These are phyloP conservation scores for Pythium dissotocum DNA, from an alignment of 352 stramenopile genomes.

Conservation along the genomic window DNA sequence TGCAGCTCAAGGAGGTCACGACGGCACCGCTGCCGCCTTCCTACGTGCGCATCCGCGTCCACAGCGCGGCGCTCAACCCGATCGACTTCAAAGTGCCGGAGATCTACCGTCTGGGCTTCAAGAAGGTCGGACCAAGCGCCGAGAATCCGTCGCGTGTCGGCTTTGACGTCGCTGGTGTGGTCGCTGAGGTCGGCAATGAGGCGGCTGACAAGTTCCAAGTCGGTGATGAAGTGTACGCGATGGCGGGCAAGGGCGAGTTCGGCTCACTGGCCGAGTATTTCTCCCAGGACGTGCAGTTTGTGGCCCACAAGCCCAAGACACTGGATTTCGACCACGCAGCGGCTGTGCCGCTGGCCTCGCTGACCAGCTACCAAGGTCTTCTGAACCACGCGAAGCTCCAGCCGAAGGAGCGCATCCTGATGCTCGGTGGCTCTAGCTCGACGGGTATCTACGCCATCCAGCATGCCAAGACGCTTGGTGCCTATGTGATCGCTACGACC, in stretches of 20 bases:
- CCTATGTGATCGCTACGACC: constrained; percentile 31
- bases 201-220: constrained; percentile 28
- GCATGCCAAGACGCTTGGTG: constrained; percentile 30
- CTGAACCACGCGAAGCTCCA: constrained; percentile 24
- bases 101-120: constrained; percentile 5
- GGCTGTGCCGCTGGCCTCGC: constrained; percentile 25
- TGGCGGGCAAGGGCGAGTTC: constrained; percentile 9
- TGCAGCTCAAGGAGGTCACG: constrained; percentile 27
- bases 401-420: constrained; percentile 9
- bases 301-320: constrained; percentile 43
- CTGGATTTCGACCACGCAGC: constrained; percentile 43
- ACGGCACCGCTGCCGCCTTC: constrained; percentile 24
- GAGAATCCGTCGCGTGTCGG: constrained; percentile 34
- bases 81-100: constrained; percentile 29
- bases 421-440: constrained; percentile 11
- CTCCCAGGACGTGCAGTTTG: constrained; percentile 23
- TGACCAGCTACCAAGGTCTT: constrained; percentile 42
- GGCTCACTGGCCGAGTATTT: constrained; percentile 44
- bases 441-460: constrained; percentile 40
- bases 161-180: constrained; percentile 37
- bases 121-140: constrained; percentile 1
- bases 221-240: constrained; percentile 25
- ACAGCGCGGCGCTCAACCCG: constrained; percentile 37
- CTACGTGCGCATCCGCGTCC: constrained; percentile 37
- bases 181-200: constrained; percentile 33